Percentiles rank a stretch among this genome's conserved stretches.
Conservation (phyloP, 345 rosid genomes). For the Eucalyptus tenuipes region DNA sequence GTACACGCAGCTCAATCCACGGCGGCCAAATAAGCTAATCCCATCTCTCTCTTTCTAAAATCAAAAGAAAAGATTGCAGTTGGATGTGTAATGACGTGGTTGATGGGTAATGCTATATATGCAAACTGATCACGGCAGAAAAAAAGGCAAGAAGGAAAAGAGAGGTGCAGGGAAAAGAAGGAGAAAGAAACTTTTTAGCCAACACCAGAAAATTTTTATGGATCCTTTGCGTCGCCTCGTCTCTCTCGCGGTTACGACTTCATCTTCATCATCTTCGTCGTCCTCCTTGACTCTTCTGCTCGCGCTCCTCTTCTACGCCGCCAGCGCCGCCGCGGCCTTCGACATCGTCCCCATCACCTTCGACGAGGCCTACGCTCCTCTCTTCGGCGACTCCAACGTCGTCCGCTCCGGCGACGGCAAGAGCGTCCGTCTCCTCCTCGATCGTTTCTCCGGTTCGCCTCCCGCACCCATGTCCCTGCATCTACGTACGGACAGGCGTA, state of each 20-base stretch:
- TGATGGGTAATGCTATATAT: not conserved
- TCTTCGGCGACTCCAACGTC: slow-evolving; percentile 75
- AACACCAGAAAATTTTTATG: not conserved
- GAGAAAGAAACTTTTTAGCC: not conserved
- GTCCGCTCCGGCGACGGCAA: slow-evolving; percentile 64
- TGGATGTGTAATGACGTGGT: not conserved
- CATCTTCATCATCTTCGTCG: not conserved
- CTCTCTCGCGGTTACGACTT: not conserved
- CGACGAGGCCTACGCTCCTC: slow-evolving; percentile 70
- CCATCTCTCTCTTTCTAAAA: not conserved
- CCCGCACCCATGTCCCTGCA: not conserved
- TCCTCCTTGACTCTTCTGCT: not conserved
- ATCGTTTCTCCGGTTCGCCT: slow-evolving; percentile 53
- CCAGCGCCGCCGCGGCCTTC: slow-evolving; percentile 5
- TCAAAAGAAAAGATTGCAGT: not conserved
- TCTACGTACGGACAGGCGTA: not conserved
- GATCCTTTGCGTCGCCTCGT: not conserved
- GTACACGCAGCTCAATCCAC: not conserved
- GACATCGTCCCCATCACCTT: slow-evolving; percentile 49
- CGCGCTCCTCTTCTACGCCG: not conserved
- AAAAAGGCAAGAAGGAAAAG: not conserved
- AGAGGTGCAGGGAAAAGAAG: not conserved
- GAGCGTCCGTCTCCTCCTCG: slow-evolving; percentile 82
- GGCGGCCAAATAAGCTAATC: not conserved
- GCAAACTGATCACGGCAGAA: not conserved